phyloP scores from a whole-genome alignment of 2,329 filamentous ascomycete genomes.

The Orbilia oligospora region DNA sequence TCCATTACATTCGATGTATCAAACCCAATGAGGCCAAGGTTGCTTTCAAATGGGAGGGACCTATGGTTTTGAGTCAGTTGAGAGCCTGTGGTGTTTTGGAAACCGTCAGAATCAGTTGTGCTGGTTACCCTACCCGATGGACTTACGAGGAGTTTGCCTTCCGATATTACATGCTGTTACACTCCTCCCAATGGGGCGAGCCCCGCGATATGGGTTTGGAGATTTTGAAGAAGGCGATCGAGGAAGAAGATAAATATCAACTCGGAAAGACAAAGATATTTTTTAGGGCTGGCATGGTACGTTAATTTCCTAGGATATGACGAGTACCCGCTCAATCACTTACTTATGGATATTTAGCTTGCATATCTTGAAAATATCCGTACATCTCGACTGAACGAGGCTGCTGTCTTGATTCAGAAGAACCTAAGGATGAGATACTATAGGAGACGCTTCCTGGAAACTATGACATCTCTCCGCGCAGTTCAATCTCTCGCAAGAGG shows the following conservation, averaged over 20 bases:
- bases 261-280: conserved; percentile 98
- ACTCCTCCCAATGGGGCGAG: conserved; percentile 85
- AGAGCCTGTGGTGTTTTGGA: conserved; percentile 98
- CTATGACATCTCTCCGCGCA: conserved; percentile 82
- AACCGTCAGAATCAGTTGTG: conserved; percentile 96
- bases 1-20: conserved; percentile 99
- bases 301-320: conserved; percentile 15
- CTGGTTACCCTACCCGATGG: conserved; percentile 97
- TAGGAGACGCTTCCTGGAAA: conserved; percentile 88
- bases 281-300: conserved; percentile 93
- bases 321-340: conserved; percentile 7
- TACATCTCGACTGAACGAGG: conserved; percentile 89
- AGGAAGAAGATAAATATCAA: conserved; percentile 85
- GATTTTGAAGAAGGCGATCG: conserved; percentile 87
- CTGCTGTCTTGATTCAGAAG: conserved; percentile 98
- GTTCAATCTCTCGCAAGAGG: conserved; percentile 85
- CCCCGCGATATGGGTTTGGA: conserved; percentile 94
- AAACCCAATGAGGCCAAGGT: conserved; percentile 98
- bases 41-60: conserved; percentile 97
- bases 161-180: conserved; percentile 97
- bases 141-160: conserved; percentile 98
- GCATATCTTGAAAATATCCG: conserved; percentile 96
- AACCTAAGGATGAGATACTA: conserved; percentile 97
- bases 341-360: conserved; percentile 68
- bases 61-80: conserved; percentile 97